These are phyloP conservation scores for Pichia nanzhaoensis DNA, from an alignment of 805 yeast species.

Conservation along the genomic window DNA sequence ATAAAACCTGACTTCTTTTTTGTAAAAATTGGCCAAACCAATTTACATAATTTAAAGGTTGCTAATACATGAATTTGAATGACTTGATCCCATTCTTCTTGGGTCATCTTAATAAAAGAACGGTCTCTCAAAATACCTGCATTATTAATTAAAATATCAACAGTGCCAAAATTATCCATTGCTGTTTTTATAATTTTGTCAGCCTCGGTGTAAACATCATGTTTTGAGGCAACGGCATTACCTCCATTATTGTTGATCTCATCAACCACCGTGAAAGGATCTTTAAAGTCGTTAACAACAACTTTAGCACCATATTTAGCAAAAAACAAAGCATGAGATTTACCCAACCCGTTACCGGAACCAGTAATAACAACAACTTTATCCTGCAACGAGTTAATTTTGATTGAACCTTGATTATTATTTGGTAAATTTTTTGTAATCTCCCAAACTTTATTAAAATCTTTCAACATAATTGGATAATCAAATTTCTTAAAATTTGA, in stretches of 20 bases:
- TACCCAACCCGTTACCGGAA: slow-evolving; percentile 92
- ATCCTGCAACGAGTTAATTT: slow-evolving; percentile 57
- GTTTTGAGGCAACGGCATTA: slow-evolving; percentile 73
- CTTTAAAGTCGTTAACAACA: slow-evolving; percentile 83
- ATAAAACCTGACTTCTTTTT: slow-evolving; percentile 77
- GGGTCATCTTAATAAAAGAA: slow-evolving; percentile 78
- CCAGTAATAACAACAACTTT: slow-evolving; percentile 93
- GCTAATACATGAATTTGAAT: slow-evolving; percentile 77
- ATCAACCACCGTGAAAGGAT: slow-evolving; percentile 65
- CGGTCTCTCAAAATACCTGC: slow-evolving; percentile 93
- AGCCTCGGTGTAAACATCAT: slow-evolving; percentile 74
- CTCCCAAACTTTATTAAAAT: slow-evolving; percentile 56
- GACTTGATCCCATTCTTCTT: slow-evolving; percentile 76
- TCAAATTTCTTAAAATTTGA: slow-evolving; percentile 53
- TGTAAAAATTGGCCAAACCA: slow-evolving; percentile 87
- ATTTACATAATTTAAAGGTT: slow-evolving; percentile 71
- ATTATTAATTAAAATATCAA: slow-evolving; percentile 82
- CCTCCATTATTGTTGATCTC: slow-evolving; percentile 66
- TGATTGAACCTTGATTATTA: slow-evolving; percentile 44
- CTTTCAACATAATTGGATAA: slow-evolving; percentile 68
- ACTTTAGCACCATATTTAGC: slow-evolving; percentile 93
- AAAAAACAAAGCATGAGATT: slow-evolving; percentile 76
- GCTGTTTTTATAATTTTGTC: slow-evolving; percentile 73
- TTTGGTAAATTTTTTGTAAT: slow-evolving; percentile 47
- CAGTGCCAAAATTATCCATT: slow-evolving; percentile 65